phyloP scores from a whole-genome alignment of 2,329 filamentous ascomycete genomes.

The Conoideocrella luteorostrata region DNA sequence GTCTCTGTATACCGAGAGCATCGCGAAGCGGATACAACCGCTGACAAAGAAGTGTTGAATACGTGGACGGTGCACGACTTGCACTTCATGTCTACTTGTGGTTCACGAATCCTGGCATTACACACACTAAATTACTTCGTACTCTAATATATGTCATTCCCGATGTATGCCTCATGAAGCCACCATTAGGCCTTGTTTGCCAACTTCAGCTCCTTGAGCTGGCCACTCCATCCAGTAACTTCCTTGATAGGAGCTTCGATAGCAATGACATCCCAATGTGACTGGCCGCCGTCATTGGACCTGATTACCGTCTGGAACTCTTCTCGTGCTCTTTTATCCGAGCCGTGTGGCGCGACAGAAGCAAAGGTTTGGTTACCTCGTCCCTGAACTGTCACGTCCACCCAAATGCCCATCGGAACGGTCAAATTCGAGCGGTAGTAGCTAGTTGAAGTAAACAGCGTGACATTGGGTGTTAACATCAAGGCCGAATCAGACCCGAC shows the following conservation, averaged over 20 bases:
- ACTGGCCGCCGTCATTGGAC: constrained; percentile 31
- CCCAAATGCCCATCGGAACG: constrained; percentile 24
- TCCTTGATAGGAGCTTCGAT: constrained; percentile 37
- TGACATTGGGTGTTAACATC: constrained; percentile 29
- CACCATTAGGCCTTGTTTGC: constrained; percentile 9
- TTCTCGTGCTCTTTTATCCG: constrained; percentile 17
- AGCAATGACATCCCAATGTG: constrained; percentile 36
- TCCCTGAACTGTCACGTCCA: constrained; percentile 19
- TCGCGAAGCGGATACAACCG: constrained; percentile 18
- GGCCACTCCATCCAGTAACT: constrained; percentile 27
- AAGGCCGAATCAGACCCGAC: constrained; percentile 36
- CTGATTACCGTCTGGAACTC: constrained; percentile 38
- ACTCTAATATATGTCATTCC: too few species aligned
- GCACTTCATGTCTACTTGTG: too few species aligned
- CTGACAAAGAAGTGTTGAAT: constrained; percentile 7
- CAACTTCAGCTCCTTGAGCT: constrained; percentile 23
- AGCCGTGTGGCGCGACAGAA: neutral
- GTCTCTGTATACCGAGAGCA: constrained; percentile 15
- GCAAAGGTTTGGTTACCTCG: constrained; percentile 1
- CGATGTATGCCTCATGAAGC: neutral
- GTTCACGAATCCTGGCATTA: too few species aligned
- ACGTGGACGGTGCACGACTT: too few species aligned
- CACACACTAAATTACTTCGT: too few species aligned
- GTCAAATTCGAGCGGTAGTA: constrained; percentile 29
- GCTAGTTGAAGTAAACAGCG: constrained; percentile 27